Evolutionary conservation across 129 eudicot genomes (phyloP).

Genomic region (Tagetes erecta): DNA sequence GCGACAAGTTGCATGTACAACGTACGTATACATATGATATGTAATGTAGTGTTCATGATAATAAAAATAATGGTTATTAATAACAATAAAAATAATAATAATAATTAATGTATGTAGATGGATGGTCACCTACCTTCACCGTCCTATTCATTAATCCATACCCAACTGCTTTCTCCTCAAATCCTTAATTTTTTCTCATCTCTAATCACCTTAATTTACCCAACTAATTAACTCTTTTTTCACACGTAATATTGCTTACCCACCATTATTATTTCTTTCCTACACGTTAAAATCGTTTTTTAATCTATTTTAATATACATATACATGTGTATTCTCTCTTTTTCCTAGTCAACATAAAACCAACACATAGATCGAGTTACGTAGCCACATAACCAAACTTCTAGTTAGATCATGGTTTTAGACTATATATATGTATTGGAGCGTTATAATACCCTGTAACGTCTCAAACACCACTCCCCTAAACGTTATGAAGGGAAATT

Average conservation of each 20-base stretch:
- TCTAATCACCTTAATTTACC: background rate
- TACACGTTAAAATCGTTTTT: constrained; percentile 24
- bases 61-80: no score
- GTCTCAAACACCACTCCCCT: no score
- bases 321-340: background rate
- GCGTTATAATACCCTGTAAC: no score
- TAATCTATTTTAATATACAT: background rate
- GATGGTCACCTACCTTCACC: constrained; percentile 39
- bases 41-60: background rate
- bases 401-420: no score
- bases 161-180: constrained; percentile 26
- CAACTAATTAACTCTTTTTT: background rate
- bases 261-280: constrained; percentile 28
- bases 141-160: constrained; percentile 19
- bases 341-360: background rate
- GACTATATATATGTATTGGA: no score
- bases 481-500: no score
- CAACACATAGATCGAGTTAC: no score
- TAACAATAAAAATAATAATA: background rate
- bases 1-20: background rate
- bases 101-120: constrained; percentile 35
- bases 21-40: background rate
- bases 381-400: no score
- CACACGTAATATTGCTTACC: constrained; percentile 21
- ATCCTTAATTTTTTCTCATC: background rate